phyloP scores from a whole-genome alignment of 257 asterid genomes.

The Ophiorrhiza pumila region DNA sequence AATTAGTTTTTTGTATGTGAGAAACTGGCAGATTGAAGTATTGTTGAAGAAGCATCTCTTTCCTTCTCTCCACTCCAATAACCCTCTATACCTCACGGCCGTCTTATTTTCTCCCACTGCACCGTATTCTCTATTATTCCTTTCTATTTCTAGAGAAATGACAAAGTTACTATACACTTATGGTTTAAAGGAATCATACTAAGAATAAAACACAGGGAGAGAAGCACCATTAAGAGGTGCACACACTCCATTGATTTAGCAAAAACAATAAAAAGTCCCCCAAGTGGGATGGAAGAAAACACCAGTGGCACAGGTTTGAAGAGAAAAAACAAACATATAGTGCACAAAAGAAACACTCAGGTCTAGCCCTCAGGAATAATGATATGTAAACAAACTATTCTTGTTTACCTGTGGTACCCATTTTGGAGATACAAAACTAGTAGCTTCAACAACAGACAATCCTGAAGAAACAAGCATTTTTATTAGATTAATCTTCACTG shows the following conservation, averaged over 20 bases:
- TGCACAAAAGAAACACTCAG: not conserved
- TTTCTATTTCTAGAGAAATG: not conserved
- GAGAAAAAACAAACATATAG: not conserved
- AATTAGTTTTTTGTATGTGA: no score
- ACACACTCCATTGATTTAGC: not conserved
- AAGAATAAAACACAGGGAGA: not conserved
- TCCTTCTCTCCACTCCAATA: not conserved
- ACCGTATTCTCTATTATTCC: not conserved
- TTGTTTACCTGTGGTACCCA: conserved; percentile 88
- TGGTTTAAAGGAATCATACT: not conserved
- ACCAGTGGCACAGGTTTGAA: not conserved
- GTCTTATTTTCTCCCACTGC: not conserved
- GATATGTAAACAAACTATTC: not conserved
- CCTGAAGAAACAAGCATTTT: conserved; percentile 80
- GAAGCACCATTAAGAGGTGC: not conserved
- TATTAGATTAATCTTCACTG: conserved; percentile 77
- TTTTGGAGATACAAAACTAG: conserved; percentile 92
- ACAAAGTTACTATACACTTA: not conserved
- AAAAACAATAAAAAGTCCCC: not conserved
- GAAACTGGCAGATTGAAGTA: not conserved
- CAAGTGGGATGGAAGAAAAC: not conserved
- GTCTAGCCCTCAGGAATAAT: not conserved
- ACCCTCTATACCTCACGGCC: not conserved
- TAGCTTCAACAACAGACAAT: conserved; percentile 77
- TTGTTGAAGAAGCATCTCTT: not conserved